A percentile compares a stretch with the other conserved stretches of the same genome.
These are phyloP conservation scores for Arthroderma sp. DNA, from an alignment of 2,329 filamentous ascomycete genomes.

Conservation along the genomic window DNA sequence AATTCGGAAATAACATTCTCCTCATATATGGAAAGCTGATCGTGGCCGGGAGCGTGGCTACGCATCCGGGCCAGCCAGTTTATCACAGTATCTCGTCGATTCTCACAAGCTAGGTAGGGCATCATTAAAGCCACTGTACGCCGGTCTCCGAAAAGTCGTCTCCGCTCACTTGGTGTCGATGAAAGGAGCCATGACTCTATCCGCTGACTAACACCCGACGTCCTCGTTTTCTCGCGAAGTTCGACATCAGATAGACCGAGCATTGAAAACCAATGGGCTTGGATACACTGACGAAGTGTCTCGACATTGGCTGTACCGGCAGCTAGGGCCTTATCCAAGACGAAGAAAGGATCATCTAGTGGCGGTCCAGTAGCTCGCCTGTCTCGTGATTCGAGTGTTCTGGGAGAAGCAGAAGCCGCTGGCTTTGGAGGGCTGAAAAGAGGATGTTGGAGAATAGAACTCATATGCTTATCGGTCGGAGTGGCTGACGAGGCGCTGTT, in stretches of 20 bases:
- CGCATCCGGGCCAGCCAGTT: slow-evolving; percentile 23
- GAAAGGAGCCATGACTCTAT: slow-evolving; percentile 29
- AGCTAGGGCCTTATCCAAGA: slow-evolving; percentile 27
- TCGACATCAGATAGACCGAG: slow-evolving; percentile 5
- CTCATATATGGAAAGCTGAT: slow-evolving; percentile 1
- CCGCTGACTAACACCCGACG: slow-evolving; percentile 21
- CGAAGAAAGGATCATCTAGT: slow-evolving; percentile 20
- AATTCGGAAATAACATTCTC: slow-evolving; percentile 19
- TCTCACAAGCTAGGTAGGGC: slow-evolving; percentile 29
- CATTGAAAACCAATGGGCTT: slow-evolving; percentile 20
- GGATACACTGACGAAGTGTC: slow-evolving; percentile 19
- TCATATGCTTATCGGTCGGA: slow-evolving; percentile 26
- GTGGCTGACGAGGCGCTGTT: neutral
- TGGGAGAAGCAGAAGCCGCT: neutral
- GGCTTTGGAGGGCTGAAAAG: slow-evolving; percentile 25
- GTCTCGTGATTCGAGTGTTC: no score
- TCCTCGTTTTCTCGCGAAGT: slow-evolving; percentile 19
- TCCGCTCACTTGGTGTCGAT: slow-evolving; percentile 20
- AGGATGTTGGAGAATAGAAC: slow-evolving; percentile 28
- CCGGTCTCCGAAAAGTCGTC: slow-evolving; percentile 20
- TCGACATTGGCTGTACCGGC: slow-evolving; percentile 21
- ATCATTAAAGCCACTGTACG: slow-evolving; percentile 16
- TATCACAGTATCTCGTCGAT: slow-evolving; percentile 21
- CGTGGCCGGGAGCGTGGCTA: slow-evolving; percentile 10
- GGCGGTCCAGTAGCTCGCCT: slow-evolving; percentile 4